Evolutionary conservation across 2,329 filamentous ascomycete species (phyloP).

Genomic region (Colletotrichum musae): DNA sequence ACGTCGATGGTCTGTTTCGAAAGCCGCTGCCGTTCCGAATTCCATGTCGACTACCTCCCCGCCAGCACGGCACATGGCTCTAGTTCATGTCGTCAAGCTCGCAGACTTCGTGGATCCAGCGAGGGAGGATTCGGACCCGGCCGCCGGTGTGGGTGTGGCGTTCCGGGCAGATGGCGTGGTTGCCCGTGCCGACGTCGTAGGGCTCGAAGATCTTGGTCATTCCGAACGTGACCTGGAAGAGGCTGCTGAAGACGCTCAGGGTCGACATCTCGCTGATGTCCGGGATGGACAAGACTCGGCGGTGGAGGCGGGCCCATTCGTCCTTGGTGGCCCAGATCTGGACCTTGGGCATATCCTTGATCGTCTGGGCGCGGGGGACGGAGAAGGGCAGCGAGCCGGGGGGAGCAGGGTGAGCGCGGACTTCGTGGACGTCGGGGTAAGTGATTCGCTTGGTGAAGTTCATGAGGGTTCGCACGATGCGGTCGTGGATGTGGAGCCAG

Average conservation of each 20-base stretch:
- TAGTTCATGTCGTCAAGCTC: slow-evolving; percentile 2
- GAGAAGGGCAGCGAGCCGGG: background rate
- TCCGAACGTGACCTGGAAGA: background rate
- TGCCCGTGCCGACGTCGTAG: too few species aligned
- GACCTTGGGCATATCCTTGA: background rate
- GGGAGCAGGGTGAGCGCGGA: background rate
- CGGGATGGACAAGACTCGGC: background rate
- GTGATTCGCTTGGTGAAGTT: background rate
- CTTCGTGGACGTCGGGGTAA: background rate
- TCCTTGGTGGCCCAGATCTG: background rate
- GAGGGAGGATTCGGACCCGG: background rate
- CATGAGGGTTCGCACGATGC: background rate
- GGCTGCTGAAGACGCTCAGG: background rate
- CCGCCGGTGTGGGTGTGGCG: background rate
- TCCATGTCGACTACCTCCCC: too few species aligned
- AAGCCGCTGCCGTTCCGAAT: too few species aligned
- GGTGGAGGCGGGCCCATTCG: background rate
- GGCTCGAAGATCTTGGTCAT: background rate
- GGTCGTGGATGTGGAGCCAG: background rate
- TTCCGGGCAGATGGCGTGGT: background rate
- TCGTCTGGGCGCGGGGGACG: background rate
- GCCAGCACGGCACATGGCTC: background rate
- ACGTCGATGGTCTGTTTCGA: background rate
- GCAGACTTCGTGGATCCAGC: slow-evolving; percentile 3
- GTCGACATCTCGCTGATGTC: background rate